Conservation (phyloP, 208 protist genomes). For the Wallacemonas collosoma region DNA sequence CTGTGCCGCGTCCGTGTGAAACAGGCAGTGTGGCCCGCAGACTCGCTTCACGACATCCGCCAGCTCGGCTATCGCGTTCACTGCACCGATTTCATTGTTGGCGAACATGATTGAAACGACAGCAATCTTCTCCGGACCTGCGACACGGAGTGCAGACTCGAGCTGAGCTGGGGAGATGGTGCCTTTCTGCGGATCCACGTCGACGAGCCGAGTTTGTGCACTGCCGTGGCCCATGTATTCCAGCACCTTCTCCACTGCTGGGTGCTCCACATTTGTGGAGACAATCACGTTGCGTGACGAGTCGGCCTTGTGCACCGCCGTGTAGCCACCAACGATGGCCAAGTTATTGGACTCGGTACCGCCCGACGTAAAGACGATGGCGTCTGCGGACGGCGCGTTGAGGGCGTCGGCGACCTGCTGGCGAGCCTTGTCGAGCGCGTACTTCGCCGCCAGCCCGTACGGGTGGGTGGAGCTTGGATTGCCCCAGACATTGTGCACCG, state of each 20-base stretch:
- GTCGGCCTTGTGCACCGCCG: slow-evolving; percentile 32
- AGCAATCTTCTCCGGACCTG: slow-evolving; percentile 45
- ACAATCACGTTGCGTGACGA: slow-evolving; percentile 56
- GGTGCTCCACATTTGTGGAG: slow-evolving; percentile 83
- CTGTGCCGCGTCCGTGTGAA: slow-evolving; percentile 97
- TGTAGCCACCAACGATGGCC: slow-evolving; percentile 78
- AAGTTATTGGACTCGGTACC: slow-evolving; percentile 95
- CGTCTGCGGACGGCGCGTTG: slow-evolving; percentile 36
- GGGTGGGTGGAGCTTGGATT: slow-evolving; percentile 91
- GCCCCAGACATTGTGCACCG: slow-evolving; percentile 70
- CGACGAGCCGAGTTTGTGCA: slow-evolving; percentile 31
- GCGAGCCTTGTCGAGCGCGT: slow-evolving; percentile 77
- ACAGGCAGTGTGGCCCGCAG: slow-evolving; percentile 58
- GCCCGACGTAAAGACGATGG: slow-evolving; percentile 93
- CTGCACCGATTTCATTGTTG: slow-evolving; percentile 95
- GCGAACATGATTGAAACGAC: slow-evolving; percentile 95
- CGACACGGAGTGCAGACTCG: slow-evolving; percentile 19
- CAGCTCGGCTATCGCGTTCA: slow-evolving; percentile 92
- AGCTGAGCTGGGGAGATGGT: background rate
- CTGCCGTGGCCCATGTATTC: slow-evolving; percentile 50
- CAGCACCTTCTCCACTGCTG: slow-evolving; percentile 85
- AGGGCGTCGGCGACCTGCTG: slow-evolving; percentile 55
- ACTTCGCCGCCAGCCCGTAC: slow-evolving; percentile 84
- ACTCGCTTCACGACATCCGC: slow-evolving; percentile 58
- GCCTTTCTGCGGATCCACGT: slow-evolving; percentile 19